Evolutionary conservation across 768 basidiomycete species (phyloP).

Genomic region (Auriscalpium orientale): DNA sequence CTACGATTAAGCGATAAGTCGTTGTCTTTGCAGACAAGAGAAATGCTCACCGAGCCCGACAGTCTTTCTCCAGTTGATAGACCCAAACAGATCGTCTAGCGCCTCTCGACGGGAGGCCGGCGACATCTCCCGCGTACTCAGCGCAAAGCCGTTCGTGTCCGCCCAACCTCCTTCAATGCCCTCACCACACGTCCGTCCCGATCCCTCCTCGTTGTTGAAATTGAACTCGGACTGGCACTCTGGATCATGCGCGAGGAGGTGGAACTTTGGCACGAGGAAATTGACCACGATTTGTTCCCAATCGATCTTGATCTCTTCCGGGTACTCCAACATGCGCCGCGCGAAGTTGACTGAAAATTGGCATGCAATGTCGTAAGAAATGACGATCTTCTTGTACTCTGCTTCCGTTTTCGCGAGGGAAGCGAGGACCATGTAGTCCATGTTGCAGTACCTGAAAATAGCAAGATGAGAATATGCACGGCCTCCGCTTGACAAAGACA

Average conservation of each 20-base stretch:
- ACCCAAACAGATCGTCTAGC: constrained; percentile 5
- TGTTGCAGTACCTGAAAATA: constrained; percentile 15
- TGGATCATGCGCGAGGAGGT: constrained; percentile 9
- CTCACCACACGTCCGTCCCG: constrained; percentile 15
- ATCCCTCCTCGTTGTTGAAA: constrained; percentile 3
- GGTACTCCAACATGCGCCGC: not conserved
- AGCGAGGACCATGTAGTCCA: constrained; percentile 15
- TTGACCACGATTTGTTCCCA: not conserved
- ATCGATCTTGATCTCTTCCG: not conserved
- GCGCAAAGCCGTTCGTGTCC: constrained; percentile 1
- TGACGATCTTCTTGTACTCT: no score
- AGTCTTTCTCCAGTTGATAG: constrained; percentile 9
- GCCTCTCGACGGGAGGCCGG: constrained; percentile 5
- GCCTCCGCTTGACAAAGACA: not conserved
- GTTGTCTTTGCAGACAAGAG: no score
- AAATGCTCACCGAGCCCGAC: not conserved
- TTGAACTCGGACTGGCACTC: constrained; percentile 10
- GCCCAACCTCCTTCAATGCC: constrained; percentile 15
- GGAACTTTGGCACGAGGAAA: constrained; percentile 3
- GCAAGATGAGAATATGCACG: not conserved
- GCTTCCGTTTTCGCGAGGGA: not conserved
- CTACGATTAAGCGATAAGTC: no score
- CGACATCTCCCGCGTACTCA: constrained; percentile 10
- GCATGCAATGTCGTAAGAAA: not conserved
- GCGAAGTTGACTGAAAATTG: not conserved